These are phyloP conservation scores for Acacia confusa DNA, from an alignment of 306 rosid genomes.

Conservation along the genomic window DNA sequence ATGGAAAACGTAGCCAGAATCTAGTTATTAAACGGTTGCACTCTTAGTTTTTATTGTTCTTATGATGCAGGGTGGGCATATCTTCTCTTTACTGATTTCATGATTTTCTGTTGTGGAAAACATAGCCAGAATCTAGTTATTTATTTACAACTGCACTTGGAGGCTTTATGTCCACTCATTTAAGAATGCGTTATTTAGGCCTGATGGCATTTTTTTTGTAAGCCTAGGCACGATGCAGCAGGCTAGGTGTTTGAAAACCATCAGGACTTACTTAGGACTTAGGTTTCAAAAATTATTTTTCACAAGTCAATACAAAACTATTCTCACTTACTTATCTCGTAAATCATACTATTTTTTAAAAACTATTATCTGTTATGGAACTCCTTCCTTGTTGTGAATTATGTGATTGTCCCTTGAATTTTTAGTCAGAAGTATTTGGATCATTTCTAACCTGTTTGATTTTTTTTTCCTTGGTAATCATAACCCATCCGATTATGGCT, in stretches of 20 bases:
- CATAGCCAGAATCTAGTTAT: neutral
- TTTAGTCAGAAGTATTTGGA: neutral
- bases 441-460: too few species aligned
- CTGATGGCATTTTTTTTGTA: neutral
- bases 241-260: too few species aligned
- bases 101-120: neutral
- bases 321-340: too few species aligned
- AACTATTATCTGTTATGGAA: too few species aligned
- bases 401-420: neutral
- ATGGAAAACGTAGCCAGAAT: constrained; percentile 4
- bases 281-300: too few species aligned
- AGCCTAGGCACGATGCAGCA: neutral
- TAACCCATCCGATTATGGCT: neutral
- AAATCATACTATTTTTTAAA: too few species aligned
- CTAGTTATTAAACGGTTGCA: neutral
- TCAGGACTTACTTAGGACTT: too few species aligned
- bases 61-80: neutral
- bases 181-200: neutral
- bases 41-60: neutral
- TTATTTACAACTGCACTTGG: neutral
- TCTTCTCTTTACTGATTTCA: neutral
- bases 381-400: neutral
- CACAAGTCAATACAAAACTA: too few species aligned
- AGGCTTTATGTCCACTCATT: neutral
- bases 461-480: neutral